Conservation (phyloP, 2,329 filamentous ascomycete genomes). For the Ascochyta lentis region DNA sequence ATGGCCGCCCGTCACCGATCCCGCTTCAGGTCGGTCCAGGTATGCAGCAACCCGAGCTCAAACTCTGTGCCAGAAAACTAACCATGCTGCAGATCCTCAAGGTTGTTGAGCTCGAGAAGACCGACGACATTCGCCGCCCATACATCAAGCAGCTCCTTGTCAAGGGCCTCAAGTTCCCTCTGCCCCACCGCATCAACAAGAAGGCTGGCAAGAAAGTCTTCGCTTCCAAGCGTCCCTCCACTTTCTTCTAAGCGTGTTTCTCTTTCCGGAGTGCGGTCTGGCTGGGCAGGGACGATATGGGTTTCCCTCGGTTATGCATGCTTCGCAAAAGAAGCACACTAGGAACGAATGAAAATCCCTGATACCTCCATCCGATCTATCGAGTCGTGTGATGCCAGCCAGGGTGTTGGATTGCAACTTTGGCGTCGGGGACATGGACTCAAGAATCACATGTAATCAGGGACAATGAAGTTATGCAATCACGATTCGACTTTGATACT, state of each 20-base stretch:
- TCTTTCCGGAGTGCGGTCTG: slow-evolving; percentile 49
- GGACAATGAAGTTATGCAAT: slow-evolving; percentile 25
- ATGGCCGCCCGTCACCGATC: slow-evolving; percentile 99
- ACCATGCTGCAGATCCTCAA: slow-evolving; percentile 78
- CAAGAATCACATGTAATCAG: slow-evolving; percentile 24
- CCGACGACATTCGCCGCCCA: slow-evolving; percentile 91
- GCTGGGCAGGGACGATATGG: slow-evolving; percentile 48
- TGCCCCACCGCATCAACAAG: slow-evolving; percentile 93
- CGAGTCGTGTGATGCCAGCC: slow-evolving; percentile 32
- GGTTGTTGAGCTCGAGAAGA: slow-evolving; percentile 96
- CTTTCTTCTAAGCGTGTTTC: slow-evolving; percentile 83
- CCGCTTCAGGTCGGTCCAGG: slow-evolving; percentile 97
- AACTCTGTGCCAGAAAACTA: not conserved
- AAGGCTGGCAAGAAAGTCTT: slow-evolving; percentile 87
- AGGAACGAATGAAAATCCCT: slow-evolving; percentile 54
- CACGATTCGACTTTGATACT: slow-evolving; percentile 4
- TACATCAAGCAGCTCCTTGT: slow-evolving; percentile 99
- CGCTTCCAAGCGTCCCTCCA: slow-evolving; percentile 89
- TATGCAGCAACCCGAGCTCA: slow-evolving; percentile 59
- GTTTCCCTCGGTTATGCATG: slow-evolving; percentile 51
- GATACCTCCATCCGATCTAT: slow-evolving; percentile 40
- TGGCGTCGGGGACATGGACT: slow-evolving; percentile 22
- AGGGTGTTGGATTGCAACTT: slow-evolving; percentile 23
- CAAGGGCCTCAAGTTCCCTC: slow-evolving; percentile 97
- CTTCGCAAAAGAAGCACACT: slow-evolving; percentile 52